A percentile compares a stretch with the other conserved stretches of the same genome.
Conservation (phyloP, 225 moss, liverwort and hornwort species). For the Pleurozium schreberi region DNA sequence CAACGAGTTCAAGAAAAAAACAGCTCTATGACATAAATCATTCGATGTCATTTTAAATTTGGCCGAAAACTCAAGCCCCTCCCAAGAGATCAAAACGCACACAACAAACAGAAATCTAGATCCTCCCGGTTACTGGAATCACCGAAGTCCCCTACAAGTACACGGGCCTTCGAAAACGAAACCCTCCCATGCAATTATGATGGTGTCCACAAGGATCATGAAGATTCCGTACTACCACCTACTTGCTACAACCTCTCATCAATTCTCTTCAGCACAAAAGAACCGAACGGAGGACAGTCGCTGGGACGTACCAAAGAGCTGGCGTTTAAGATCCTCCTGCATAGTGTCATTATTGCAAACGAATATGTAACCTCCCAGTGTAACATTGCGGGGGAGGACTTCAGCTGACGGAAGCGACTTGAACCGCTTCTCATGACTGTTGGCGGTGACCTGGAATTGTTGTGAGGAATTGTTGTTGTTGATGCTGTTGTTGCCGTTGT, state of each 20-base stretch:
- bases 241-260: background rate
- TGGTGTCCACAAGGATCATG: slow-evolving; percentile 1
- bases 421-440: slow-evolving; percentile 87
- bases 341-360: slow-evolving; percentile 99
- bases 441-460: slow-evolving; percentile 68
- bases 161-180: background rate
- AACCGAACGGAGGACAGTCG: background rate
- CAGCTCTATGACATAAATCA: background rate
- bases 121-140: background rate
- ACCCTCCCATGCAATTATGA: background rate
- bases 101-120: background rate
- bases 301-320: slow-evolving; percentile 75
- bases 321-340: slow-evolving; percentile 99
- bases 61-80: background rate
- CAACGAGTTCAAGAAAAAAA: background rate
- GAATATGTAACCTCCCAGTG: slow-evolving; percentile 92
- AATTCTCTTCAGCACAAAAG: background rate
- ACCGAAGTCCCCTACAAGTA: background rate
- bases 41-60: background rate
- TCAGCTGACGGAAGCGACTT: slow-evolving; percentile 90
- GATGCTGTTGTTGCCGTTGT: background rate
- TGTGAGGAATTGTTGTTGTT: background rate
- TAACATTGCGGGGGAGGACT: slow-evolving; percentile 88
- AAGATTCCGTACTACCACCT: slow-evolving; percentile 7
- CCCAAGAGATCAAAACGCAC: background rate